phyloP scores from a whole-genome alignment of 345 rosid genomes.

The Hibiscus trionum region DNA sequence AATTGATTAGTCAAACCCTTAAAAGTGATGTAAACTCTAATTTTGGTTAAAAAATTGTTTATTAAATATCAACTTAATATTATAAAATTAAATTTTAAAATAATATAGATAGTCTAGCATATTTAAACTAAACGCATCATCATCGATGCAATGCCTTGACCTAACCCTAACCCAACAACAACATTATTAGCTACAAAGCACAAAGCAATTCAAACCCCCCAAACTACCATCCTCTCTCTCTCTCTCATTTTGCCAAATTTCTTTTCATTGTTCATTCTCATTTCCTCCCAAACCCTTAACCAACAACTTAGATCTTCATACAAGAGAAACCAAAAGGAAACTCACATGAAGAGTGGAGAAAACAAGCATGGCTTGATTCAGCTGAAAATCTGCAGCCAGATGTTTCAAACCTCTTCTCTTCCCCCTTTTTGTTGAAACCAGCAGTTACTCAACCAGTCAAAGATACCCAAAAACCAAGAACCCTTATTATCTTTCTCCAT shows the following conservation, averaged over 20 bases:
- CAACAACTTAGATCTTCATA: conserved; percentile 11
- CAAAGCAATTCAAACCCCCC: conserved; percentile 2
- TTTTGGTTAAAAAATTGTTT: too few relatives aligned
- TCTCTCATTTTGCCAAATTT: conserved; percentile 13
- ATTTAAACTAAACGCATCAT: background rate
- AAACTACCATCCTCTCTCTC: background rate
- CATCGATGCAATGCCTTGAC: conserved; percentile 42
- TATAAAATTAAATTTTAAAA: too few relatives aligned
- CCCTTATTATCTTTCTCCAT: background rate
- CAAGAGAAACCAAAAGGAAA: background rate
- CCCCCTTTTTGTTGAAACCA: conserved; percentile 9
- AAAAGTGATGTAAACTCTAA: too few relatives aligned
- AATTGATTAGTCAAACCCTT: too few relatives aligned
- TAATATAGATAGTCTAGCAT: too few relatives aligned
- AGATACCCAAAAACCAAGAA: background rate
- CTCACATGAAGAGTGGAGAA: background rate
- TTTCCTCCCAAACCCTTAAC: conserved; percentile 31
- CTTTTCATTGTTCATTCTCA: conserved; percentile 18
- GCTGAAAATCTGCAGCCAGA: conserved; percentile 18
- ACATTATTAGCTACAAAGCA: background rate
- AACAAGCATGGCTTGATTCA: conserved; percentile 18
- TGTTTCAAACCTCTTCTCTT: conserved; percentile 1
- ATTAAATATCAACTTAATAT: too few relatives aligned
- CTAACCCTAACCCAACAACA: conserved; percentile 52
- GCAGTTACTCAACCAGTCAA: conserved; percentile 12